Evolutionary conservation across 768 basidiomycete species (phyloP).

Genomic region (Pisolithus tinctorius): DNA sequence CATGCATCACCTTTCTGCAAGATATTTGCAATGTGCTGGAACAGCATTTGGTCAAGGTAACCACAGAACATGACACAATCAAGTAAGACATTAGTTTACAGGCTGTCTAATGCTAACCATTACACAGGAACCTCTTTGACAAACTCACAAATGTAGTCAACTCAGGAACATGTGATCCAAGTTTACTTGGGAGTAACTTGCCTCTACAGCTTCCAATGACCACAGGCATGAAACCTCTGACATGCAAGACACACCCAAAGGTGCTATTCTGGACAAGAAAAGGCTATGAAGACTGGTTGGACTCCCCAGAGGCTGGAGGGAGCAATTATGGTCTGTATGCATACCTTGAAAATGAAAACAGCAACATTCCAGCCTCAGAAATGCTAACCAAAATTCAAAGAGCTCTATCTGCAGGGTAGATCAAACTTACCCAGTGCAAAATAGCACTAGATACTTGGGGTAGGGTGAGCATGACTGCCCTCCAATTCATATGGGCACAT

Average conservation of each 20-base stretch:
- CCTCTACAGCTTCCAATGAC: background rate
- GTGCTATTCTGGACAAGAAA: background rate
- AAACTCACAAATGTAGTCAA: background rate
- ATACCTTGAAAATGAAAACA: background rate
- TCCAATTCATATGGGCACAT: no score
- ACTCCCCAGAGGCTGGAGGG: no score
- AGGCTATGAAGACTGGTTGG: background rate
- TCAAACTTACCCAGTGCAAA: background rate
- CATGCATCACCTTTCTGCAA: background rate
- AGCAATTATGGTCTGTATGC: background rate
- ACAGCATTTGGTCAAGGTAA: background rate
- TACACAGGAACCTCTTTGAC: background rate
- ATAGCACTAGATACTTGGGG: background rate
- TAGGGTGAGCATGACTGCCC: no score
- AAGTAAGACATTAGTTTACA: no score
- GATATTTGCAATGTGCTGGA: background rate
- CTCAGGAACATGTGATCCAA: background rate
- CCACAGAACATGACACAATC: no score
- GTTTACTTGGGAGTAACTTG: background rate
- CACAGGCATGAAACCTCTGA: background rate
- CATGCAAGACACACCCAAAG: background rate
- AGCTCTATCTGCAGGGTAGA: constrained; percentile 1
- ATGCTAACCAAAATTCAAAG: background rate
- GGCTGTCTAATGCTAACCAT: no score
- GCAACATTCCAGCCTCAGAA: background rate